Base-by-base conservation (phyloP, 2,329 filamentous ascomycete species). In the Fusarium transvaalense region DNA sequence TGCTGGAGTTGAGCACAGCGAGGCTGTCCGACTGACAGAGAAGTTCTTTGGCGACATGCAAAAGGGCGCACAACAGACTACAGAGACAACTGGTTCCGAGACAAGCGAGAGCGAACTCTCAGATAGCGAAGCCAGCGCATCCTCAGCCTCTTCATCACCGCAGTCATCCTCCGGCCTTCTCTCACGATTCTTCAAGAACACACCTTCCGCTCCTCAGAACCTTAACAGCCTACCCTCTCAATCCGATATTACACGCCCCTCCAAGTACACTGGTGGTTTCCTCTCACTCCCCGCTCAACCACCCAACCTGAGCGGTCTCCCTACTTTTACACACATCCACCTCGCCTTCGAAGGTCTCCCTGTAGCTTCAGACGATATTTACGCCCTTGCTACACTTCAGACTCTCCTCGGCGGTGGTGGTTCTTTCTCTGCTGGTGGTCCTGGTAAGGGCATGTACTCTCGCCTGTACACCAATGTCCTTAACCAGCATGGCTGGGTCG, bases 401-500 rank as follows among this genome's bases (percentile, higher is more conserved):
- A 98, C 94, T 2, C 91, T 99, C 12, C 92, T 99, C 34, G 96
- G 96, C 60, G 96, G 96, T 47, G 96, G 96, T 48, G 96, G 96
- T 25, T 97, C 94, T 57, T 99, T 99, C 83, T 97, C 93, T 17
- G 96, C 96, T 55, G 96, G 96, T 74, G 96, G 96, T 0, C 96
- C 96, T 6, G 96, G 96, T 54, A 99, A 99, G 84, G 96, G 96
- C 78, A 99, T 99, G 96, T 98, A 98, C 85, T 97, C 93, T 37
- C 91, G 96, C 14, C 88, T 99, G 10, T 99, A 97, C 85, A 98
- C 94, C 68, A 97, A 97, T 78, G 95, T 98, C 1, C 88, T 99
- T 52, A 99, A 99, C 83, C 94, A 98, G 81, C 91, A 97, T 82
- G 93, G 92, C 72, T 99, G 95, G 95, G 93, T 99, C 27, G 96